Conservation (phyloP, 2,329 filamentous ascomycete species). For the Xylaria sp. region DNA sequence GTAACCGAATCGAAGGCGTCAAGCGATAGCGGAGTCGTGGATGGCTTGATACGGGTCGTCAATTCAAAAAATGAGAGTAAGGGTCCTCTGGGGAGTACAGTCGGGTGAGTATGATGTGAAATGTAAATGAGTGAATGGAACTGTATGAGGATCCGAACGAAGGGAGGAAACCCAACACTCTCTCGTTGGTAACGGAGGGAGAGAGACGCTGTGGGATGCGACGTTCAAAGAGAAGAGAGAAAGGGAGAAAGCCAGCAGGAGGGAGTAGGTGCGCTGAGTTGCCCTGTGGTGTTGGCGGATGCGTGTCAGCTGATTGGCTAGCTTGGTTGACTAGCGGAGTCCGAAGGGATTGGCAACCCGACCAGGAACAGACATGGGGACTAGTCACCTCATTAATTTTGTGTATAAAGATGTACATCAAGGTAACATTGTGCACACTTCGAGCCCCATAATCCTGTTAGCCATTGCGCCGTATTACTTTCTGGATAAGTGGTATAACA, state of each 20-base stretch:
- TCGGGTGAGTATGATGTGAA: conserved; percentile 34
- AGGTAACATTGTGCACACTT: conserved; percentile 10
- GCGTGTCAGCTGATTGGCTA: conserved; percentile 31
- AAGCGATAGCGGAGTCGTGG: conserved; percentile 32
- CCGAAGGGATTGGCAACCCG: conserved; percentile 33
- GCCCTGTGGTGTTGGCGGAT: conserved; percentile 23
- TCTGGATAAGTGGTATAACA: conserved; percentile 8
- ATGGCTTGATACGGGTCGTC: conserved; percentile 26
- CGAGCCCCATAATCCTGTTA: not conserved
- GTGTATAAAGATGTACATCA: conserved; percentile 5
- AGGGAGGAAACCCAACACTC: conserved; percentile 30
- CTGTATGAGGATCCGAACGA: conserved; percentile 35
- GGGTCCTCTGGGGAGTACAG: conserved; percentile 41
- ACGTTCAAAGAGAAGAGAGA: conserved; percentile 33
- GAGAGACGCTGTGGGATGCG: conserved; percentile 36
- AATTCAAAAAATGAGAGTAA: conserved; percentile 38
- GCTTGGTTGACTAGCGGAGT: conserved; percentile 25
- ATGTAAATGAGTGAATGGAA: conserved; percentile 46
- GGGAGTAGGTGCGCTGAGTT: conserved; percentile 18
- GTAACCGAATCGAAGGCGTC: conserved; percentile 41
- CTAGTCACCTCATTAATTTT: conserved; percentile 16
- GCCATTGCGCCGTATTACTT: not conserved
- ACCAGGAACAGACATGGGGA: conserved; percentile 17
- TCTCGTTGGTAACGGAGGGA: conserved; percentile 27
- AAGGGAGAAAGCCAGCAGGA: conserved; percentile 31